Evolutionary conservation across 805 yeast genomes (phyloP).

Genomic region (Saccharomycopsis schoenii): DNA sequence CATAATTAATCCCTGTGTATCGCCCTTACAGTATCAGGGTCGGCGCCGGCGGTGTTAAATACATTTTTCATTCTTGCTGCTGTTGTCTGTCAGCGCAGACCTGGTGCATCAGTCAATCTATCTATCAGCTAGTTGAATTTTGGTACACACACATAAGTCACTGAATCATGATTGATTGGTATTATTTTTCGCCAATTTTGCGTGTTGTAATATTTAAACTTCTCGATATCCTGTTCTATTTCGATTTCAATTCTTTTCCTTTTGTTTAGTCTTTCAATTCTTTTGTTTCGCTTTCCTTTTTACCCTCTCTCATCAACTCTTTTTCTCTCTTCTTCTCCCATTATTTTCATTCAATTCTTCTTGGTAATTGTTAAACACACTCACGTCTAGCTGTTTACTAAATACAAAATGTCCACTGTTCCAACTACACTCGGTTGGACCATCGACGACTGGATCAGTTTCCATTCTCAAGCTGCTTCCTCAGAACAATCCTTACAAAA

Average conservation of each 20-base stretch:
- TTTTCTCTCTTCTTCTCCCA: background rate
- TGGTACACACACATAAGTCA: background rate
- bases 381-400: background rate
- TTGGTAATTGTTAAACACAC: too few species aligned
- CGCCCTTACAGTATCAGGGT: background rate
- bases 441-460: constrained; percentile 62
- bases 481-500: constrained; percentile 35
- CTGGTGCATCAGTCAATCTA: background rate
- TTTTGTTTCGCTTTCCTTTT: too few species aligned
- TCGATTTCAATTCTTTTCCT: background rate
- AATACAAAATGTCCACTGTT: background rate
- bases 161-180: background rate
- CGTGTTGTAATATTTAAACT: background rate
- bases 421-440: constrained; percentile 59
- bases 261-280: too few species aligned
- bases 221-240: background rate
- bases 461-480: constrained; percentile 57
- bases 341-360: background rate
- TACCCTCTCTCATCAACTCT: too few species aligned
- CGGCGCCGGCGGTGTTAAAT: background rate
- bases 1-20: background rate
- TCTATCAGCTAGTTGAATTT: background rate
- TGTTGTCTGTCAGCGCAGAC: background rate
- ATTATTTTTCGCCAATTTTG: too few species aligned
- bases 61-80: background rate